phyloP scores from a whole-genome alignment of 2,329 filamentous ascomycete genomes.

The Myriosclerotinia duriaeana region DNA sequence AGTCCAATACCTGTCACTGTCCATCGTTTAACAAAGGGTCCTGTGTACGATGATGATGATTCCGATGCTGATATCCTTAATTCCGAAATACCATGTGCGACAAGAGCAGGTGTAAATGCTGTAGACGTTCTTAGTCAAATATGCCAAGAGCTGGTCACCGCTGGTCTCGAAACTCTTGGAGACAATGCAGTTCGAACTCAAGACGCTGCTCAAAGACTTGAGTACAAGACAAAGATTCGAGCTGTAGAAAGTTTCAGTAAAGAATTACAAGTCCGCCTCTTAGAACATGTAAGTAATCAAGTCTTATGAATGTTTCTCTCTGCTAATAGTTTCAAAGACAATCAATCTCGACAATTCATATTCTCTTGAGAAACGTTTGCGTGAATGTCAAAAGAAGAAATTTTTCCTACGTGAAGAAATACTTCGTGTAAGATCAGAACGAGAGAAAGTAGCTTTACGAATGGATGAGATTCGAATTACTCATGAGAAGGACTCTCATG shows the following conservation, averaged over 20 bases:
- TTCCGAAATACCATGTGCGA: constrained; percentile 54
- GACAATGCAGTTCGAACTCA: constrained; percentile 46
- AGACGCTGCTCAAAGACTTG: constrained; percentile 51
- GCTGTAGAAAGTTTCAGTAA: constrained; percentile 59
- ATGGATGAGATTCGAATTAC: constrained; percentile 63
- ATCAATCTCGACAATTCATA: constrained; percentile 60
- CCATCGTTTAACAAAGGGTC: constrained; percentile 57
- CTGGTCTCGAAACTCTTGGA: constrained; percentile 50
- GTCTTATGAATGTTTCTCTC: constrained; percentile 22
- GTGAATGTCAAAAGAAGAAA: constrained; percentile 57
- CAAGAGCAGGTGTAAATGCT: constrained; percentile 56
- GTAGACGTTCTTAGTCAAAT: constrained; percentile 62
- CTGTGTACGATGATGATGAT: constrained; percentile 45
- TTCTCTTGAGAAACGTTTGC: constrained; percentile 57
- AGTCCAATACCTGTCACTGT: constrained; percentile 59
- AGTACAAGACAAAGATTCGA: constrained; percentile 55
- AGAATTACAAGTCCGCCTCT: constrained; percentile 54
- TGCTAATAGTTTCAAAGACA: constrained; percentile 44
- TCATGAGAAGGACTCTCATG: constrained; percentile 56
- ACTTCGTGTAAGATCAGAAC: constrained; percentile 56
- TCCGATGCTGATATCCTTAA: constrained; percentile 49
- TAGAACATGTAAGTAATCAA: constrained; percentile 55
- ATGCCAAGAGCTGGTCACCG: constrained; percentile 59
- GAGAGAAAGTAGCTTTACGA: constrained; percentile 60
- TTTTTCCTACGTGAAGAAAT: constrained; percentile 59